A percentile compares a stretch with the other conserved stretches of the same genome.
Conservation (phyloP, 768 basidiomycete genomes). For the Russula griseocarnosa region DNA sequence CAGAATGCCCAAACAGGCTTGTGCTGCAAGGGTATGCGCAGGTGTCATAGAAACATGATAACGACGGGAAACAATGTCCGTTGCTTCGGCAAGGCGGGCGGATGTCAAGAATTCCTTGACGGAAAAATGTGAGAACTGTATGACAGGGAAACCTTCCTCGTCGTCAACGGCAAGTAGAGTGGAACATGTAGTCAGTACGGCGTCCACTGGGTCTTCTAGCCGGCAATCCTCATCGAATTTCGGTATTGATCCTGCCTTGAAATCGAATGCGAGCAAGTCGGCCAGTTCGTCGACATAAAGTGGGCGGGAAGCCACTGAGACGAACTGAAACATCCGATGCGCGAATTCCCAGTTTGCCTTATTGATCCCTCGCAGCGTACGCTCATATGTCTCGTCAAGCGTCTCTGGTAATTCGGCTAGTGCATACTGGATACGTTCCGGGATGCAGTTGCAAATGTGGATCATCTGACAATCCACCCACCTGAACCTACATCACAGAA, state of each 20-base stretch:
- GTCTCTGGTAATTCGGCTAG: background rate
- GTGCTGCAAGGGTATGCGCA: background rate
- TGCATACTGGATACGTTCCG: background rate
- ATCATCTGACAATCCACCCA: background rate
- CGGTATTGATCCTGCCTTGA: background rate
- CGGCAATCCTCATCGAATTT: background rate
- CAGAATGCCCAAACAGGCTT: background rate
- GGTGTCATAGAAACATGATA: background rate
- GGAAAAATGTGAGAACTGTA: background rate
- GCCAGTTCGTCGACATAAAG: background rate
- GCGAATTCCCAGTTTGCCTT: background rate
- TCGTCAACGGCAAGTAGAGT: background rate
- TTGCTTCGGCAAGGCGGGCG: background rate
- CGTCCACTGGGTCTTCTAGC: background rate
- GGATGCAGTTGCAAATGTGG: background rate
- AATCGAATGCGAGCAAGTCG: background rate
- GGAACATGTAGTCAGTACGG: background rate
- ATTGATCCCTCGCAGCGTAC: background rate
- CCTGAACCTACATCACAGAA: background rate
- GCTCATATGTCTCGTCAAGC: background rate
- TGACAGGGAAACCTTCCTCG: background rate
- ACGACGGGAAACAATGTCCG: background rate
- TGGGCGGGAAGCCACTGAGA: background rate
- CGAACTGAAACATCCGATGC: background rate
- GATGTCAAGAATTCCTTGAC: background rate